Percentiles rank a stretch among this genome's conserved stretches.
These are phyloP conservation scores for Talaromyces piceae DNA, from an alignment of 2,329 filamentous ascomycete species.

Conservation along the genomic window DNA sequence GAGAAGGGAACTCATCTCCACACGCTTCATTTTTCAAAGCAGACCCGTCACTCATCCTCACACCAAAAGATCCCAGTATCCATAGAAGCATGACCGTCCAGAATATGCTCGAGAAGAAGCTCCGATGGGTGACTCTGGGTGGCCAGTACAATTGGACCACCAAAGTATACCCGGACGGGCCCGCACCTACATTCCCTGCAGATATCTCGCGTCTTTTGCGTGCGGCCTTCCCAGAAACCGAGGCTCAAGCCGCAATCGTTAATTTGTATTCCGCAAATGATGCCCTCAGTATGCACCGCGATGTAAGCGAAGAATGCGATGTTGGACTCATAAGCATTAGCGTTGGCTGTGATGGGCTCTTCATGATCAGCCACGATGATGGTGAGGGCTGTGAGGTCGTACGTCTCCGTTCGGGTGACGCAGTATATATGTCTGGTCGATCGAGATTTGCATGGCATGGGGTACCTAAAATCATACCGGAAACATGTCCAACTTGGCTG, in stretches of 20 bases:
- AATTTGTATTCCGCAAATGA: conserved; percentile 90
- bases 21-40: conserved; percentile 49
- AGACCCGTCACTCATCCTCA: conserved; percentile 23
- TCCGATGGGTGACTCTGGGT: conserved; percentile 91
- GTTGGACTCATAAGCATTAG: conserved; percentile 76
- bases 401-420: conserved; percentile 74
- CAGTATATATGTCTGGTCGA: conserved; percentile 76
- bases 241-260: conserved; percentile 82
- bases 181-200: conserved; percentile 63
- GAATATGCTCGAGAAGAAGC: conserved; percentile 66
- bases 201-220: conserved; percentile 65
- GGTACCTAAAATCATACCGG: conserved; percentile 75
- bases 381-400: conserved; percentile 41
- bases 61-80: conserved; percentile 62
- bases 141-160: conserved; percentile 96
- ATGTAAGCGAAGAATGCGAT: conserved; percentile 80
- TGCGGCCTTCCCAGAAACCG: conserved; percentile 65
- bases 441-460: conserved; percentile 92
- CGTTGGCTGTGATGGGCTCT: conserved; percentile 82
- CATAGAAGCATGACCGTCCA: conserved; percentile 66
- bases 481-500: conserved; percentile 70
- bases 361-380: conserved; percentile 67
- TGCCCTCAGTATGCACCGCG: conserved; percentile 84
- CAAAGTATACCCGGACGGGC: conserved; percentile 66
- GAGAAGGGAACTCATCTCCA: background rate